Conservation (phyloP, 768 basidiomycete species). For the Leucosporidium yakuticum region DNA sequence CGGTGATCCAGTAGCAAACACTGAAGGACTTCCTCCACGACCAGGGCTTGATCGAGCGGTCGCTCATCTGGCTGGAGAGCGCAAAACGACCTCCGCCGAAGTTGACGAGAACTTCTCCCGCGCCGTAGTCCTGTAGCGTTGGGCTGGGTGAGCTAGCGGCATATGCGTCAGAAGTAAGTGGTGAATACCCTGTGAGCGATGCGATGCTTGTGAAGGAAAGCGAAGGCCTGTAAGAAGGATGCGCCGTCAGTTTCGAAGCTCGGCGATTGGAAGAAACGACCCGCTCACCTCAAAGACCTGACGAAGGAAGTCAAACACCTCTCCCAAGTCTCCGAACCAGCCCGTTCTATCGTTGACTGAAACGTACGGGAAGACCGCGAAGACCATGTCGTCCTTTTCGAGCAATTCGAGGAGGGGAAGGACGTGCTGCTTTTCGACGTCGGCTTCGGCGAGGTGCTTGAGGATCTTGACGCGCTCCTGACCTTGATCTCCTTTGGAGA, state of each 20-base stretch:
- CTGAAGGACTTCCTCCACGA: neutral
- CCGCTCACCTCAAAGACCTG: neutral
- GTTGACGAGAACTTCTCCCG: neutral
- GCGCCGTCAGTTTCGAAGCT: neutral
- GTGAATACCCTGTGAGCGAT: neutral
- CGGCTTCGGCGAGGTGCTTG: neutral
- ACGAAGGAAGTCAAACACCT: neutral
- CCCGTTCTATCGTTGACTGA: neutral
- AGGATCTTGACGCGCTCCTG: neutral
- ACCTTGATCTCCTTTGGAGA: neutral
- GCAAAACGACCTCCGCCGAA: neutral
- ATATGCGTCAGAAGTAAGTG: neutral
- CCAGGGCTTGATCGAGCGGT: neutral
- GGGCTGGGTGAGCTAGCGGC: neutral
- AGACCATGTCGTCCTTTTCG: neutral
- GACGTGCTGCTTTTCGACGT: neutral
- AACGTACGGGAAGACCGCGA: neutral
- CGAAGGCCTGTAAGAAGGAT: neutral
- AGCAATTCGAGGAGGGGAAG: neutral
- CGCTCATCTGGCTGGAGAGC: neutral
- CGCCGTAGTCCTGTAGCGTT: neutral
- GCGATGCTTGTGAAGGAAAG: neutral
- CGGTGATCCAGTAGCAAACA: neutral
- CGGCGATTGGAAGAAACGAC: no score
- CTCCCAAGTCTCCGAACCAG: neutral